phyloP scores from a whole-genome alignment of 1,284 basidiomycete species.

The Rhodotorula glutinis region DNA sequence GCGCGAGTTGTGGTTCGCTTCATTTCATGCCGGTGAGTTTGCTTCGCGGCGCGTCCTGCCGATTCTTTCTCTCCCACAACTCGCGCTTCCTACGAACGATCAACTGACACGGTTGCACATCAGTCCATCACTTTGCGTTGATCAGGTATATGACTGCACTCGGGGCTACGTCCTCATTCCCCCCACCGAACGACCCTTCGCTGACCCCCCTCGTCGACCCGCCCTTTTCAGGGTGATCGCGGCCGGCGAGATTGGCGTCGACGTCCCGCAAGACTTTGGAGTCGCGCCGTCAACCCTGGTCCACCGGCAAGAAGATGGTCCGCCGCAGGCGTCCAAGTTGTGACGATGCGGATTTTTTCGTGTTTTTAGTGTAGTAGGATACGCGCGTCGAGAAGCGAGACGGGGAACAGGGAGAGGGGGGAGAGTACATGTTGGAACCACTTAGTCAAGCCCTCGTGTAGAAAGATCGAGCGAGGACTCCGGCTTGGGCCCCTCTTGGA shows the following conservation, averaged over 20 bases:
- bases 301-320: slow-evolving; percentile 11
- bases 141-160: no score
- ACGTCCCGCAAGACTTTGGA: slow-evolving; percentile 37
- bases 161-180: no score
- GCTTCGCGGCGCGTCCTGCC: slow-evolving; percentile 50
- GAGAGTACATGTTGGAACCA: background rate
- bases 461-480: background rate
- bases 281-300: slow-evolving; percentile 40
- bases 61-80: slow-evolving; percentile 51
- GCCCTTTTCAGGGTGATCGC: slow-evolving; percentile 34
- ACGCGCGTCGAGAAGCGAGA: no score
- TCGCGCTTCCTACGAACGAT: background rate
- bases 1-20: slow-evolving; percentile 84
- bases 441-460: slow-evolving; percentile 7
- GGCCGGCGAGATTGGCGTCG: slow-evolving; percentile 33
- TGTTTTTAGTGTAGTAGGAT: no score
- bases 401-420: background rate
- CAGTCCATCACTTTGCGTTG: slow-evolving; percentile 46
- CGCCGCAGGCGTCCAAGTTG: slow-evolving; percentile 5
- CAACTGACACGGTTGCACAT: slow-evolving; percentile 49
- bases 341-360: no score
- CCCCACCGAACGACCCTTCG: no score
- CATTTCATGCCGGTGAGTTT: slow-evolving; percentile 75
- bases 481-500: slow-evolving; percentile 2
- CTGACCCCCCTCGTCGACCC: no score